A percentile compares a stretch with the other conserved stretches of the same genome.
phyloP scores from a whole-genome alignment of 1,284 basidiomycete genomes.

The Fomitopsis palustris region DNA sequence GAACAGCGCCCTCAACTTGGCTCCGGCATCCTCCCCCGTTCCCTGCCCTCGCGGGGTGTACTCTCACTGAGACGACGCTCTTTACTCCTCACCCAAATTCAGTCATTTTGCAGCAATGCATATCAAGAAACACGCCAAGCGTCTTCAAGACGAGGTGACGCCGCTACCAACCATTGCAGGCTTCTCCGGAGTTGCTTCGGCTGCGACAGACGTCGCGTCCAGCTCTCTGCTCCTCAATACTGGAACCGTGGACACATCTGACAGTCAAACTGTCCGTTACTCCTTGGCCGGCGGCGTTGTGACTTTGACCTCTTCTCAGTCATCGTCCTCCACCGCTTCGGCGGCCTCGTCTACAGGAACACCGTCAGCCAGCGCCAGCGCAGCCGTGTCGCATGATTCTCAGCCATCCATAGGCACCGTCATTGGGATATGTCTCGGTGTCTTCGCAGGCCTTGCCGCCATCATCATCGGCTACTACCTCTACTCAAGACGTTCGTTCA shows the following conservation, averaged over 20 bases:
- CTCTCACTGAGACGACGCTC: slow-evolving; percentile 27
- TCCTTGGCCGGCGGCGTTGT: not conserved
- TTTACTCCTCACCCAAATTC: slow-evolving; percentile 19
- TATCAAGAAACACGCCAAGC: slow-evolving; percentile 16
- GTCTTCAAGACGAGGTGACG: slow-evolving; percentile 8
- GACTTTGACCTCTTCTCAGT: slow-evolving; percentile 11
- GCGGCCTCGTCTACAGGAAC: slow-evolving; percentile 11
- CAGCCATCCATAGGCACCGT: slow-evolving; percentile 28
- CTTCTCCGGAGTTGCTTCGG: slow-evolving; percentile 6
- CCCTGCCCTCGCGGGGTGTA: slow-evolving; percentile 21
- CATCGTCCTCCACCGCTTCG: slow-evolving; percentile 8
- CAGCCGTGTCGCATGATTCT: slow-evolving; percentile 13
- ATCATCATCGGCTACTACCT: slow-evolving; percentile 27
- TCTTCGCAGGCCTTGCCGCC: slow-evolving; percentile 25
- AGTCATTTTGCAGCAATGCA: slow-evolving; percentile 17
- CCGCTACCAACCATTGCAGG: slow-evolving; percentile 1
- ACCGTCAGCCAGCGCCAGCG: slow-evolving; percentile 5
- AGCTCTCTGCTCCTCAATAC: slow-evolving; percentile 15
- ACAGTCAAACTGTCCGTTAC: not conserved
- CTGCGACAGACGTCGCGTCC: not conserved
- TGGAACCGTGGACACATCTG: slow-evolving; percentile 9
- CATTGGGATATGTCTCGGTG: slow-evolving; percentile 31
- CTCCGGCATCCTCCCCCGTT: not conserved
- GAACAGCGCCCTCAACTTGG: not conserved
- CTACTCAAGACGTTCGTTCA: slow-evolving; percentile 21